phyloP scores from a whole-genome alignment of 2,329 filamentous ascomycete genomes.

The Fusarium papillatum region DNA sequence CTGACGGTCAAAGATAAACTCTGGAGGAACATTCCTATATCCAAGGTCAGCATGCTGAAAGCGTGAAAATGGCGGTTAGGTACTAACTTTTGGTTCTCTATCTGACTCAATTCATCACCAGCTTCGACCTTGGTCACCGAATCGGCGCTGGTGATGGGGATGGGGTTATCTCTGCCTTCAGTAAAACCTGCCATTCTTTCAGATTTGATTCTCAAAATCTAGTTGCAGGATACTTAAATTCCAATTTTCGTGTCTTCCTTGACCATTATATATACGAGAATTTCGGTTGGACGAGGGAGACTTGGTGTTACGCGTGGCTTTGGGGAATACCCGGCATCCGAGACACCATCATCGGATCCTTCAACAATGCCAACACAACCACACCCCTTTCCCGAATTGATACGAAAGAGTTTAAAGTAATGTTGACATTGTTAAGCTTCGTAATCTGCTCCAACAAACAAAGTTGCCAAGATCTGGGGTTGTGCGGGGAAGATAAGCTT shows the following conservation, averaged over 20 bases:
- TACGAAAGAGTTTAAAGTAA: neutral
- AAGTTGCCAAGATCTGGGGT: conserved; percentile 12
- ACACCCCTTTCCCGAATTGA: neutral
- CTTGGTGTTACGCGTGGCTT: neutral
- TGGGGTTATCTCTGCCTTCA: neutral
- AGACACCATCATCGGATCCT: neutral
- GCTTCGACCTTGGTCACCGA: conserved; percentile 7
- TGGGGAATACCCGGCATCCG: neutral
- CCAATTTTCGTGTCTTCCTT: too few relatives aligned
- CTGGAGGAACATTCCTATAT: neutral
- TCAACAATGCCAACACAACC: neutral
- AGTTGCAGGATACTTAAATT: too few relatives aligned
- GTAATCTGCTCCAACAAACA: neutral
- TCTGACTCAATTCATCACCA: neutral
- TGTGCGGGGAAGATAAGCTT: conserved; percentile 8
- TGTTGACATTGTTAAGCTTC: neutral
- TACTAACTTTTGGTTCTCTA: neutral
- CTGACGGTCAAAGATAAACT: conserved; percentile 2
- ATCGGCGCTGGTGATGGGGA: neutral
- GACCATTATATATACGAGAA: too few relatives aligned
- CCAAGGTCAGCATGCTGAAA: neutral
- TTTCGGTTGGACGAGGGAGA: too few relatives aligned
- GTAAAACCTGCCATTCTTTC: neutral
- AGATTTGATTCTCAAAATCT: too few relatives aligned
- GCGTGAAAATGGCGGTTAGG: neutral